Conservation (phyloP, 2,329 filamentous ascomycete species). For the Helotiales sp. region DNA sequence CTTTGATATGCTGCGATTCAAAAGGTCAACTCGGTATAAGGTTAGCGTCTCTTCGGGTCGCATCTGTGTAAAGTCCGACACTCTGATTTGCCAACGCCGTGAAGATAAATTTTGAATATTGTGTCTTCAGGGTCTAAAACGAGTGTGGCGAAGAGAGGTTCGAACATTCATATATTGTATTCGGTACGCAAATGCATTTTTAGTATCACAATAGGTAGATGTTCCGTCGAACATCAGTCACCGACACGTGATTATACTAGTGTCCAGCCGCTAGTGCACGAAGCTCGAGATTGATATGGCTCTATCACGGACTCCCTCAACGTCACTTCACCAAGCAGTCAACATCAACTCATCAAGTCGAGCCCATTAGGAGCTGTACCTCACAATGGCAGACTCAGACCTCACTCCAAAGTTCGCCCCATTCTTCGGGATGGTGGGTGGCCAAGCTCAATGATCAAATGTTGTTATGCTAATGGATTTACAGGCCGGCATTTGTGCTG, state of each 20-base stretch:
- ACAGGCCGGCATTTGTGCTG: constrained; percentile 74
- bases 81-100: neutral
- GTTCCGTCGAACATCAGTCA: neutral
- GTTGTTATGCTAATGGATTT: constrained; percentile 27
- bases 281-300: constrained; percentile 3
- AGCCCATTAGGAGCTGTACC: constrained; percentile 17
- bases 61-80: constrained; percentile 4
- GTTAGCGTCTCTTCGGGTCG: constrained; percentile 4
- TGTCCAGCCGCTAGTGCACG: neutral
- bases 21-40: constrained; percentile 15
- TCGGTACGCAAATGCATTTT: too few relatives aligned
- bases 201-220: too few relatives aligned
- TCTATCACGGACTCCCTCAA: constrained; percentile 18
- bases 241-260: neutral
- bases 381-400: constrained; percentile 56
- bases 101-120: neutral
- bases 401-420: constrained; percentile 79
- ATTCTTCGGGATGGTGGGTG: constrained; percentile 82
- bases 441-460: constrained; percentile 11
- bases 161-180: neutral
- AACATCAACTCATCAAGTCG: constrained; percentile 11
- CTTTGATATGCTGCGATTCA: constrained; percentile 20
- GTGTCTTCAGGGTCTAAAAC: neutral
- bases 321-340: constrained; percentile 18
- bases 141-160: neutral